These are phyloP conservation scores for Geotrichum carabidarum DNA, from an alignment of 1,139 yeast genomes.

Conservation along the genomic window DNA sequence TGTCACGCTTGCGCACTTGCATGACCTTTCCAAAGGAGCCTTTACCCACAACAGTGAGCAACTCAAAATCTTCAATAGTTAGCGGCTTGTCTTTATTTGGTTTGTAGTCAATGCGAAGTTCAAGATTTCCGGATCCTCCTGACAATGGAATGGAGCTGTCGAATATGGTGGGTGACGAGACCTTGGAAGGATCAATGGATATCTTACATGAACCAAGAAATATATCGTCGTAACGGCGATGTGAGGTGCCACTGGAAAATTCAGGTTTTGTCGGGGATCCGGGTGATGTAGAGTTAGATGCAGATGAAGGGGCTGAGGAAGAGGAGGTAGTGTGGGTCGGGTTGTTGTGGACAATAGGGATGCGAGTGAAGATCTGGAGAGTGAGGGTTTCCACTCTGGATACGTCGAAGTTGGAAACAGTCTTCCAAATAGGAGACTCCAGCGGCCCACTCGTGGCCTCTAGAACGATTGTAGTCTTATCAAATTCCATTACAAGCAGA, in stretches of 20 bases:
- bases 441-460: constrained; percentile 74
- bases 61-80: constrained; percentile 84
- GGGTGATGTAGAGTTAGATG: not conserved
- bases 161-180: constrained; percentile 10
- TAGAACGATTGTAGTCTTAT: constrained; percentile 67
- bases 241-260: not conserved
- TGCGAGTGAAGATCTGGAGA: constrained; percentile 70
- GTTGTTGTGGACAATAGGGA: constrained; percentile 42
- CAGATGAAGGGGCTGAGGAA: constrained; percentile 5
- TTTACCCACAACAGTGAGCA: constrained; percentile 91
- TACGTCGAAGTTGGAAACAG: constrained; percentile 87
- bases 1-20: constrained; percentile 95
- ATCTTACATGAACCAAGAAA: constrained; percentile 38
- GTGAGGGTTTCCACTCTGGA: constrained; percentile 57
- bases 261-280: not conserved
- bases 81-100: constrained; percentile 57
- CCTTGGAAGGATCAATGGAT: constrained; percentile 21
- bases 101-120: constrained; percentile 73
- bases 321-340: not conserved
- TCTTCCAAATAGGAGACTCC: constrained; percentile 68
- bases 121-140: constrained; percentile 41
- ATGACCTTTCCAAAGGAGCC: constrained; percentile 98
- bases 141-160: constrained; percentile 25
- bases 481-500: constrained; percentile 43
- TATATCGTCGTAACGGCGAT: constrained; percentile 31